Evolutionary conservation across 352 stramenopile species (phyloP).

Genomic region (Globisporangium alternatum): DNA sequence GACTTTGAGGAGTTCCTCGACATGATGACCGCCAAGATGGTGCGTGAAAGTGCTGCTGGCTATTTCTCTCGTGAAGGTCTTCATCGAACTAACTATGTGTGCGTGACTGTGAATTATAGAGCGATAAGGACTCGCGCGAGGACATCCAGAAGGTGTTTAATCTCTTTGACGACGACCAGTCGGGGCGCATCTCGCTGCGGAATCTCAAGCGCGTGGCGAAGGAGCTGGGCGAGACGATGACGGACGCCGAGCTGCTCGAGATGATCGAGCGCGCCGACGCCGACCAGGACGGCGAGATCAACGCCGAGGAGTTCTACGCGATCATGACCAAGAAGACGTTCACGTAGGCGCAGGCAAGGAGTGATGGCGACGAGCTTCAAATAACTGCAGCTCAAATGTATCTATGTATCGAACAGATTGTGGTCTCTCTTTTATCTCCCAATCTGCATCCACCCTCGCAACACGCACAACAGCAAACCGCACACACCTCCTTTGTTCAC

Average conservation of each 20-base stretch:
- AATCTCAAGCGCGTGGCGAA: conserved; percentile 98
- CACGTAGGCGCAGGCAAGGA: conserved; percentile 28
- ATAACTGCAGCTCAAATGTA: conserved; percentile 4
- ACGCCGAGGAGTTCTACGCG: conserved; percentile 96
- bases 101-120: conserved; percentile 36
- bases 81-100: not conserved
- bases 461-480: not conserved
- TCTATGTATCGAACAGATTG: conserved; percentile 8
- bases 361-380: not conserved
- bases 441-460: not conserved
- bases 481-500: not conserved
- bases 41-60: conserved; percentile 7
- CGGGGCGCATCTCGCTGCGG: conserved; percentile 95
- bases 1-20: conserved; percentile 97
- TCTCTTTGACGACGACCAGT: conserved; percentile 98
- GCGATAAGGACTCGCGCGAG: conserved; percentile 94
- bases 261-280: conserved; percentile 98
- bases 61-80: not conserved
- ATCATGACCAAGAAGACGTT: conserved; percentile 98
- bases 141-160: conserved; percentile 97
- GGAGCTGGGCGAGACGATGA: conserved; percentile 99
- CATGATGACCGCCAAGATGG: conserved; percentile 97
- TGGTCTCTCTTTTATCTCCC: not conserved
- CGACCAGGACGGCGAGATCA: conserved; percentile 96
- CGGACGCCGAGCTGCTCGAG: conserved; percentile 97